Evolutionary conservation across 306 rosid species (phyloP), one percentile per base, ranked within the genome.

Genomic region (Quercus aquifolioides): DNA sequence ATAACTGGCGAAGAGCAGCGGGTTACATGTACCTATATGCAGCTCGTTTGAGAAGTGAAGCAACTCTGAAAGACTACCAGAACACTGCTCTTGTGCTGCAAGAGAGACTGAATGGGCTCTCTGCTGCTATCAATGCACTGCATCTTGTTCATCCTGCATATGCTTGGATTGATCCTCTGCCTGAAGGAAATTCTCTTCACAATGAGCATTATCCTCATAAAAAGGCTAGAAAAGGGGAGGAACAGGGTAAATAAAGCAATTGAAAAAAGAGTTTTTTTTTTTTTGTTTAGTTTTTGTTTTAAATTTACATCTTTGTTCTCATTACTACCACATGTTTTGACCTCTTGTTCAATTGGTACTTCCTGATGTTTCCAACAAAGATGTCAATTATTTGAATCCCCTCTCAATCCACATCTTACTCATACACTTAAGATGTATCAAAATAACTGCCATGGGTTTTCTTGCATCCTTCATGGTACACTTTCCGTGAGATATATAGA

Each of bases 1-100:
- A 95, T 86, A 92, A 91, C 81, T 92, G 99, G 99, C 90, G 91
- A 74, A 90, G 78, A 60, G 99, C 98, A 75, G 97, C 98, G 31
- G 89, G 81, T 67, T 95, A 90, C 87, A 87, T 95, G 38, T 95
- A 92, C 80, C 81, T 89, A 76, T 92, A 92, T 84, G 85, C 92
- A 54, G 71, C 91, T 84, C 97, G 99, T 78, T 89, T 95, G 90
- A 89, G 78, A 86, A 80, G 79, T 28, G 97, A 91, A 86, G 82
- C 86, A 19, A 75, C 89, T 77, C 81, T 81, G 41, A 89, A 88
- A 86, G 97, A 91, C 77, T 72, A 82, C 80, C 90, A 84, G 77
- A 82, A 83, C 54, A 78, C 83, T 78, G 89, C 94, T 35, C 67
- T 80, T 86, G 84, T 86, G 72, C 86, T 91, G 85, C 96, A 91